Conservation (phyloP, 306 rosid species). For the Cucumis cinereus region DNA sequence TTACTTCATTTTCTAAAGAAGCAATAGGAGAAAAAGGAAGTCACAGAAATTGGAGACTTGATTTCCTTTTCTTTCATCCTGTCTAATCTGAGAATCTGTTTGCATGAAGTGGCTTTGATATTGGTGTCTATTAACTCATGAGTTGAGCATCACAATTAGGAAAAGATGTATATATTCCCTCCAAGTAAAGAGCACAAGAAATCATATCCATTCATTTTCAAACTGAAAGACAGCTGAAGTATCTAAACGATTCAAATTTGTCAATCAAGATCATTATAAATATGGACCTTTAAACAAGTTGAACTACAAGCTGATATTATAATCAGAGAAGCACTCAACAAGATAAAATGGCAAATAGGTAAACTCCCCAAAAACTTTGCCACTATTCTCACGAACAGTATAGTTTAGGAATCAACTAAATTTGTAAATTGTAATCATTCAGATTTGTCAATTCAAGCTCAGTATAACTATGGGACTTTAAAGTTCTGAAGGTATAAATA, state of each 20-base stretch:
- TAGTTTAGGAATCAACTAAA: not conserved
- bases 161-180: constrained; percentile 9
- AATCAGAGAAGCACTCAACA: not conserved
- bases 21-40: not conserved
- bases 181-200: not conserved
- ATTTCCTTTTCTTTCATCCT: not conserved
- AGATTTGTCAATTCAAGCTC: too few relatives aligned
- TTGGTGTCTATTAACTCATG: constrained; percentile 12
- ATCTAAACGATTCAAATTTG: constrained; percentile 1
- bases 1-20: not conserved
- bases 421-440: not conserved
- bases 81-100: not conserved
- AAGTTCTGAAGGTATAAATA: not conserved
- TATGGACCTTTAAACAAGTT: not conserved
- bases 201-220: constrained; percentile 3
- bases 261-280: not conserved
- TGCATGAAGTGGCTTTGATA: not conserved
- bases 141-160: constrained; percentile 8
- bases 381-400: not conserved
- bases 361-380: not conserved
- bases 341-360: not conserved
- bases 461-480: too few relatives aligned
- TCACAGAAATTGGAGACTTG: not conserved
- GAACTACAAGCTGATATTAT: not conserved
- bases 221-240: constrained; percentile 1